These are phyloP conservation scores for Stereocaulon alpinum DNA, from an alignment of 495 filamentous ascomycete genomes.

Conservation along the genomic window DNA sequence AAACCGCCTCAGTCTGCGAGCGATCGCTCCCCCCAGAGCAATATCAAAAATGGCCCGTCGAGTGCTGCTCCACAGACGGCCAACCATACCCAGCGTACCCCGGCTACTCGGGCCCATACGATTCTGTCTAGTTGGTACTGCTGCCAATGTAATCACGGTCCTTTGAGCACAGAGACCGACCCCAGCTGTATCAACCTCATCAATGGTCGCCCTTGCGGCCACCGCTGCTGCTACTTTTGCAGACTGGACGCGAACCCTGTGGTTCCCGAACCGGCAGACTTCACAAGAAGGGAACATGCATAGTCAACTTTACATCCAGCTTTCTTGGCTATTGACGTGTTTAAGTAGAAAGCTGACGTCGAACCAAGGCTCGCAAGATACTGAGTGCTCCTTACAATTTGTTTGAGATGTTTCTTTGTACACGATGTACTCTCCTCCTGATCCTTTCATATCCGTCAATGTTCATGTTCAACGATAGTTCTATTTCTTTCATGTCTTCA, in stretches of 20 bases:
- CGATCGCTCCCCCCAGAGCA: neutral
- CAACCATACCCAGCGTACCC: neutral
- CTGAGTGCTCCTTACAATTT: neutral
- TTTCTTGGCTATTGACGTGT: no score
- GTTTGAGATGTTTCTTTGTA: neutral
- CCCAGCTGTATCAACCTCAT: conserved; percentile 2
- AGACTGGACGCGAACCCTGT: no score
- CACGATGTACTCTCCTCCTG: no score
- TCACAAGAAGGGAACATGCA: no score
- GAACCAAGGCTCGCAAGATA: neutral
- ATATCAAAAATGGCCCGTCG: neutral
- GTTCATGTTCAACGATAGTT: neutral
- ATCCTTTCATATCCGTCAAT: neutral
- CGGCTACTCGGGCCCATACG: neutral
- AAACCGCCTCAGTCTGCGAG: neutral
- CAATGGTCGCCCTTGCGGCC: neutral
- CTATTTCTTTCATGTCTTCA: no score
- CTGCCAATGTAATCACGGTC: neutral
- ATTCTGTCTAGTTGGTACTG: neutral
- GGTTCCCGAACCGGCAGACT: no score
- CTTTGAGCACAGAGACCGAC: neutral
- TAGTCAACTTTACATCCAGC: no score
- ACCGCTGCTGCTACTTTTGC: conserved; percentile 1
- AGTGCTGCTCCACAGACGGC: neutral
- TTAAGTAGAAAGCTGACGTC: no score